Evolutionary conservation across 495 filamentous ascomycete genomes (phyloP).

Genomic region (Halenospora varia): DNA sequence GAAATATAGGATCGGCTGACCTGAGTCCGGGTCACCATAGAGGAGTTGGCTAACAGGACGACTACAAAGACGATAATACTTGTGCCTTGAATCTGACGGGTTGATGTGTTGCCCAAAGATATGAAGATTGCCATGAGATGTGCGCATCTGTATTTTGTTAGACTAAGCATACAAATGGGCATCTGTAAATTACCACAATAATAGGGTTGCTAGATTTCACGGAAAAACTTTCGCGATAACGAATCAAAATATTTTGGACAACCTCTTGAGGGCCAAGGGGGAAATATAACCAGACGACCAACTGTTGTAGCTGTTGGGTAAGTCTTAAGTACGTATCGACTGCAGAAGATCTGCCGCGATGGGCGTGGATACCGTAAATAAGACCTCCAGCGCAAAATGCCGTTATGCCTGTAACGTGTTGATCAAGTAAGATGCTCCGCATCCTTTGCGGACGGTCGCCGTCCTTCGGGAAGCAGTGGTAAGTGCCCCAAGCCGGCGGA

Average conservation of each 20-base stretch:
- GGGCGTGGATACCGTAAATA: not conserved
- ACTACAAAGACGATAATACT: not conserved
- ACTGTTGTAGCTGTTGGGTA: not conserved
- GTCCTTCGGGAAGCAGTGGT: not conserved
- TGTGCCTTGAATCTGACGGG: not conserved
- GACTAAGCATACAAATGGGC: not conserved
- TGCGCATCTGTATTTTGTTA: not conserved
- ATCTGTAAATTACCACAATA: not conserved
- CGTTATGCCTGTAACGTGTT: not conserved
- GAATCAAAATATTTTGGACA: not conserved
- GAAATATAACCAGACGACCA: not conserved
- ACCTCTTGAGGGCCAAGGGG: not conserved
- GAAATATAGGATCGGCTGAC: not conserved
- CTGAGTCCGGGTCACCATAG: not conserved
- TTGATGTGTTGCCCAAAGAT: not conserved
- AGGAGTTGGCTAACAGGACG: conserved; percentile 1
- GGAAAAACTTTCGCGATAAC: not conserved
- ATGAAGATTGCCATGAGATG: not conserved
- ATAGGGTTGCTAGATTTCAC: not conserved
- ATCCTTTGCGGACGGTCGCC: not conserved
- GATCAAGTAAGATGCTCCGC: not conserved
- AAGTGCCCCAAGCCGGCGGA: not conserved
- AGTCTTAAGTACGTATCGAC: not conserved
- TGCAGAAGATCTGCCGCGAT: not conserved
- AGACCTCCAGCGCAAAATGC: not conserved